Conservation (phyloP, 2,329 filamentous ascomycete species). For the Alternaria metachromatica region DNA sequence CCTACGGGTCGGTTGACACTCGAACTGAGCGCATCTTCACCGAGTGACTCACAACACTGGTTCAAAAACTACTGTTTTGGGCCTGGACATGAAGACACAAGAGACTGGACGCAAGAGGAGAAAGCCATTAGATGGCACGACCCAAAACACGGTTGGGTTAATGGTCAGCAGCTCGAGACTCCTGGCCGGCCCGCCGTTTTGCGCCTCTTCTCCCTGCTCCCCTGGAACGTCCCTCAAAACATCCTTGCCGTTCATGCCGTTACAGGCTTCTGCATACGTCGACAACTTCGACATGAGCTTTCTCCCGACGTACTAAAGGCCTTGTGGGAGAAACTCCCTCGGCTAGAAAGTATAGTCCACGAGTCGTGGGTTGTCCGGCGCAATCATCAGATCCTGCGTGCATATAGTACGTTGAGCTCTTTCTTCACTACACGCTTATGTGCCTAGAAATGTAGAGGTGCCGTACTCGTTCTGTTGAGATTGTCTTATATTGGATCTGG, state of each 20-base stretch:
- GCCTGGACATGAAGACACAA: constrained; percentile 27
- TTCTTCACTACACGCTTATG: constrained; percentile 9
- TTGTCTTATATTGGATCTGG: too few species aligned
- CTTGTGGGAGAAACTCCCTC: constrained; percentile 27
- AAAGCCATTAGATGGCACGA: constrained; percentile 26
- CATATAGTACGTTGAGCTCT: constrained; percentile 20
- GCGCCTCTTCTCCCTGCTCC: not conserved
- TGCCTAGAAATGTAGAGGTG: not conserved
- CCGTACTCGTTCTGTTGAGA: too few species aligned
- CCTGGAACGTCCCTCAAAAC: constrained; percentile 15
- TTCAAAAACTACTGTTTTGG: constrained; percentile 31
- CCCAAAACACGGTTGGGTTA: constrained; percentile 26
- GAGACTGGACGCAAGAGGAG: constrained; percentile 23
- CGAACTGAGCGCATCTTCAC: constrained; percentile 29
- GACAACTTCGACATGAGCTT: constrained; percentile 26
- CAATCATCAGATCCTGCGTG: constrained; percentile 15
- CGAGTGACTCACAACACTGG: constrained; percentile 30
- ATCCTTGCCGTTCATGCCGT: constrained; percentile 25
- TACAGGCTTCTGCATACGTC: constrained; percentile 26
- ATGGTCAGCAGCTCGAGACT: constrained; percentile 21
- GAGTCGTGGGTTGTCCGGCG: constrained; percentile 22
- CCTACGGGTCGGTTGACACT: constrained; percentile 25
- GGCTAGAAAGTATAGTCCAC: constrained; percentile 29
- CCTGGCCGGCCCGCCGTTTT: constrained; percentile 6
- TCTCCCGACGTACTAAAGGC: constrained; percentile 20